phyloP scores from a whole-genome alignment of 345 rosid species.

The Pugionium cornutum region DNA sequence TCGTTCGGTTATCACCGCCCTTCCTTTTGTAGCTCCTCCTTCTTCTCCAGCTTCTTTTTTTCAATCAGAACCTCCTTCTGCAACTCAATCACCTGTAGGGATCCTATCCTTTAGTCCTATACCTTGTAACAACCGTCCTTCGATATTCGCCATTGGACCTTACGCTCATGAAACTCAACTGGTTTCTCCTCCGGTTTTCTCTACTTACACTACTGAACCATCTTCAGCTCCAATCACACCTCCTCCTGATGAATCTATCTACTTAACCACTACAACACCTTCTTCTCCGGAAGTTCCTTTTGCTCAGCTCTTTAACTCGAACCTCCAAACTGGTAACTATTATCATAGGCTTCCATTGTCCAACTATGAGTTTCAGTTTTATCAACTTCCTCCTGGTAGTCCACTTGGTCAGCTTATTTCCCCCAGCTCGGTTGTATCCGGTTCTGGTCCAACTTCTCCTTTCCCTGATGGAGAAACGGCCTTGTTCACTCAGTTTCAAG shows the following conservation, averaged over 20 bases:
- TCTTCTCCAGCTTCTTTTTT: slow-evolving; percentile 96
- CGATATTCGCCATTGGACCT: slow-evolving; percentile 93
- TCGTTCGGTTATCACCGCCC: slow-evolving; percentile 42
- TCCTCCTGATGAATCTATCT: slow-evolving; percentile 71
- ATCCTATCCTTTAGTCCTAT: slow-evolving; percentile 56
- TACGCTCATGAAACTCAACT: slow-evolving; percentile 89
- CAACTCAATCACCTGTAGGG: slow-evolving; percentile 80
- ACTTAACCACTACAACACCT: slow-evolving; percentile 67
- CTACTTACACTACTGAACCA: slow-evolving; percentile 94
- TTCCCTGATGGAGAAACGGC: slow-evolving; percentile 69
- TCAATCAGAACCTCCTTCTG: slow-evolving; percentile 91
- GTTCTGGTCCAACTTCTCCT: slow-evolving; percentile 91
- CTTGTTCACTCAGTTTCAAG: slow-evolving; percentile 58
- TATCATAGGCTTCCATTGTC: slow-evolving; percentile 52
- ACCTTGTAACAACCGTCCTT: slow-evolving; percentile 64
- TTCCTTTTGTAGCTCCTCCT: slow-evolving; percentile 90
- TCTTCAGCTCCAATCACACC: slow-evolving; percentile 96
- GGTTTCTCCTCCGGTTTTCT: slow-evolving; percentile 93
- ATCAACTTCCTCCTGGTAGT: slow-evolving; percentile 91
- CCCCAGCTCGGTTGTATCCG: slow-evolving; percentile 86
- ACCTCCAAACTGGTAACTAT: slow-evolving; percentile 42
- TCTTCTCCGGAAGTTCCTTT: slow-evolving; percentile 98
- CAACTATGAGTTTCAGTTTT: slow-evolving; percentile 70
- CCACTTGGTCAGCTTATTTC: slow-evolving; percentile 90
- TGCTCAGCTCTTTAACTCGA: slow-evolving; percentile 70